These are phyloP conservation scores for Pleurotus tuber-regium DNA, from an alignment of 768 basidiomycete species.

Conservation along the genomic window DNA sequence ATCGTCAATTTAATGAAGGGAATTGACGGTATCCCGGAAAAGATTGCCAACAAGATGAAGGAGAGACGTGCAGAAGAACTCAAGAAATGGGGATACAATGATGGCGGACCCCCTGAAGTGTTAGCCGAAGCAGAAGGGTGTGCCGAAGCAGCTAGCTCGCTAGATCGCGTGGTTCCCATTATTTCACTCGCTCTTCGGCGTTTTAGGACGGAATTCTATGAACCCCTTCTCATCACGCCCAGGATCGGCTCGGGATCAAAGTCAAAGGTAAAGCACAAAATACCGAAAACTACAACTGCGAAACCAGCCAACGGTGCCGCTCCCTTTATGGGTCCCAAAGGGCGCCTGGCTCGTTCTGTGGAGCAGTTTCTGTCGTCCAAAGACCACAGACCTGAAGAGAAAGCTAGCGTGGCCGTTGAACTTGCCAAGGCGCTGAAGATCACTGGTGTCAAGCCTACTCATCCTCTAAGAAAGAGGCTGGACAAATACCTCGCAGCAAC, in stretches of 20 bases:
- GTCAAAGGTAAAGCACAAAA: conserved; percentile 47
- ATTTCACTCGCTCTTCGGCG: conserved; percentile 64
- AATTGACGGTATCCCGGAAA: conserved; percentile 57
- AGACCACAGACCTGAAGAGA: conserved; percentile 44
- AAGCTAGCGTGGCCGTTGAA: conserved; percentile 41
- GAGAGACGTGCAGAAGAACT: conserved; percentile 63
- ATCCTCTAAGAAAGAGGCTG: conserved; percentile 66
- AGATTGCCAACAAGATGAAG: conserved; percentile 53
- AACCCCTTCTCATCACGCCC: conserved; percentile 66
- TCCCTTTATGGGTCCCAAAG: conserved; percentile 49
- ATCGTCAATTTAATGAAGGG: conserved; percentile 3
- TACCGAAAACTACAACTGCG: conserved; percentile 28
- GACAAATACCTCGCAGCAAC: conserved; percentile 48
- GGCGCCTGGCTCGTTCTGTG: conserved; percentile 65
- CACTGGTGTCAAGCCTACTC: conserved; percentile 58
- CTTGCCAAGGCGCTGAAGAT: conserved; percentile 49
- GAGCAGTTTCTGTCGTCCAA: conserved; percentile 61
- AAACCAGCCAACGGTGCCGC: conserved; percentile 29
- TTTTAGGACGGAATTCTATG: conserved; percentile 71
- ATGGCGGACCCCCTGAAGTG: conserved; percentile 44
- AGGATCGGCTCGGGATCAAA: conserved; percentile 37
- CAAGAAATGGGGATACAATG: conserved; percentile 67
- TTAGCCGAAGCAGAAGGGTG: conserved; percentile 61
- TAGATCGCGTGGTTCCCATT: conserved; percentile 65
- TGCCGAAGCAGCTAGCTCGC: conserved; percentile 71